Evolutionary conservation across 1,284 basidiomycete genomes (phyloP).

Genomic region (Sphaerobolus stellatus): DNA sequence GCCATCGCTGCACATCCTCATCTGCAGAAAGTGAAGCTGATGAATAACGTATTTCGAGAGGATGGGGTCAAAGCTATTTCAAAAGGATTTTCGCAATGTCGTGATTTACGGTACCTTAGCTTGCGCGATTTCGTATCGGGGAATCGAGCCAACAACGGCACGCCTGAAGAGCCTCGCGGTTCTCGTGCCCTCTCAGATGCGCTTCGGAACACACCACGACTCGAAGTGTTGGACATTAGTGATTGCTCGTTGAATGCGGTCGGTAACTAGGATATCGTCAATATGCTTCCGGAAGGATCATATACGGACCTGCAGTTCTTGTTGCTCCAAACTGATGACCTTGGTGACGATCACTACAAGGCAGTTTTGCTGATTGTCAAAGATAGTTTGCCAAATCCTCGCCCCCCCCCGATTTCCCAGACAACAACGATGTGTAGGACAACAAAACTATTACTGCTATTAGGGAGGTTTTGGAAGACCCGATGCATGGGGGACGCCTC

Average conservation of each 20-base stretch:
- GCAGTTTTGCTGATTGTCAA: neutral
- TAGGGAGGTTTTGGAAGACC: neutral
- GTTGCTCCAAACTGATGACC: neutral
- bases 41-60: neutral
- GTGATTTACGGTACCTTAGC: neutral
- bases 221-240: neutral
- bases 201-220: neutral
- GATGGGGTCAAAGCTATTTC: neutral
- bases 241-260: neutral
- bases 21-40: neutral
- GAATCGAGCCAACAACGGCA: neutral
- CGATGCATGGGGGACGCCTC: neutral
- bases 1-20: slow-evolving; percentile 45
- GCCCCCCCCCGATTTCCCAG: neutral
- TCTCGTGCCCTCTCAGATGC: neutral
- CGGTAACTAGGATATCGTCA: neutral
- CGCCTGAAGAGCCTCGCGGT: neutral
- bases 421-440: neutral
- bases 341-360: neutral
- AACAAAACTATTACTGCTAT: neutral
- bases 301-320: neutral
- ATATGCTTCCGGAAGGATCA: neutral
- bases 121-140: neutral
- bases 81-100: neutral
- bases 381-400: neutral